phyloP scores from a whole-genome alignment of 352 stramenopile genomes.

The Nothophytophthora sp. region DNA sequence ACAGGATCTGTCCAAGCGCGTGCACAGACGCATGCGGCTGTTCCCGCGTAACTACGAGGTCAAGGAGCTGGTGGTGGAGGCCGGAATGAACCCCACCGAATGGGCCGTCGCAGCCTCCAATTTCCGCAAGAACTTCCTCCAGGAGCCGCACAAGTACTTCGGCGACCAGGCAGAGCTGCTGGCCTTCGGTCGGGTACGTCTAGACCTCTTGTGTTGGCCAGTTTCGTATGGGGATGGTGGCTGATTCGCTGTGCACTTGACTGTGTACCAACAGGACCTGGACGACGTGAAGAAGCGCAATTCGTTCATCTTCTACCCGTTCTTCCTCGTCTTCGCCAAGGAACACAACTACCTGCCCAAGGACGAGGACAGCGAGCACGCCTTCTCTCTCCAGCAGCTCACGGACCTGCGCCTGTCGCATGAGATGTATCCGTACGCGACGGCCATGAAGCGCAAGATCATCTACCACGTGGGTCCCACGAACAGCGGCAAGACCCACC shows the following conservation, averaged over 20 bases:
- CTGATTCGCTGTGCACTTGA: slow-evolving; percentile 2
- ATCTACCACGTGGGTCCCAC: slow-evolving; percentile 94
- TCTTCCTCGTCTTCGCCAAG: slow-evolving; percentile 69
- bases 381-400: slow-evolving; percentile 64
- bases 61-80: slow-evolving; percentile 63
- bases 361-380: slow-evolving; percentile 35
- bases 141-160: slow-evolving; percentile 57
- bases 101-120: slow-evolving; percentile 54
- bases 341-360: slow-evolving; percentile 30
- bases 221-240: too few relatives aligned
- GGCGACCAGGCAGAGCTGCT: slow-evolving; percentile 51
- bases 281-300: slow-evolving; percentile 50
- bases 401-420: slow-evolving; percentile 77
- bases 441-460: slow-evolving; percentile 81
- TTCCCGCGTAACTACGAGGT: slow-evolving; percentile 78
- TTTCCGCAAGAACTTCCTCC: slow-evolving; percentile 69
- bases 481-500: slow-evolving; percentile 97
- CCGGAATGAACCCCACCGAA: slow-evolving; percentile 62
- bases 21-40: slow-evolving; percentile 46
- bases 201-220: slow-evolving; percentile 1
- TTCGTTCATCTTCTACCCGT: slow-evolving; percentile 78
- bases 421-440: slow-evolving; percentile 83
- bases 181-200: slow-evolving; percentile 41
- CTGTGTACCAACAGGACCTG: slow-evolving; percentile 43
- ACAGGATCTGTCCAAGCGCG: slow-evolving; percentile 32